Base-by-base conservation (phyloP, 2,329 filamentous ascomycete genomes). In the Diplocarpon rosae region DNA sequence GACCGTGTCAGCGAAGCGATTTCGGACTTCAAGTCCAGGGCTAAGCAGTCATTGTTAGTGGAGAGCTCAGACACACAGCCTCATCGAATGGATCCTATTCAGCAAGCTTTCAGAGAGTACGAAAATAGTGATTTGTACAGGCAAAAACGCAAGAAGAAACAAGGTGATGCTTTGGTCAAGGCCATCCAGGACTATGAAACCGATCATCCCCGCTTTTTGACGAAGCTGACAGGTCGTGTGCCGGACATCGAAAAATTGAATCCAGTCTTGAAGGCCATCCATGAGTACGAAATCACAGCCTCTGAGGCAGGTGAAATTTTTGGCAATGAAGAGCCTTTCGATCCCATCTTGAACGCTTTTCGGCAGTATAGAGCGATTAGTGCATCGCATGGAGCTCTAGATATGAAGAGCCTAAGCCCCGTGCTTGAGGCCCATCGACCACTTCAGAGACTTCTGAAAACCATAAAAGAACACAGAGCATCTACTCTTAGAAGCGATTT, bases 171-270 rank as follows among this genome's bases (percentile, higher is more conserved):
- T n/a, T 14, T 45, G 15, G n/a, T 48, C 29, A 42, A 33, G n/a
- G 39, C 46, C 2, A 48, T 48, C 17, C 42, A 31, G 35, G 36
- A 48, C 24, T 48, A 48, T 28, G 35, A 48, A 31, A 34, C 24
- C 6, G 37, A 45, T 10, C 31, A 28, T n/a, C 38, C 33, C 16
- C 29, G 33, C 16, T 7, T 39, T 10, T 11, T 29, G 6, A 35
- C 37, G 10, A 42, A 38, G 13, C 16, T 33, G 35, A 43, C 45
- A 2, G 27, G 37, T 37, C 27, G 30, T 3, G 20, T 11, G n/a
- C 27, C 35, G 3, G 32, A 38, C 20, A 4, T 33, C 29, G 42
- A 34, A 12, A 37, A 39, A 8, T 17, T 39, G 14, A 32, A 48
- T n/a, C 46, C 46, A 13, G 31, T 48, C 9, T 15, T 48, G 15